Conservation (phyloP, 176 grass and related monocot genomes). For the Thalia dealbata region DNA sequence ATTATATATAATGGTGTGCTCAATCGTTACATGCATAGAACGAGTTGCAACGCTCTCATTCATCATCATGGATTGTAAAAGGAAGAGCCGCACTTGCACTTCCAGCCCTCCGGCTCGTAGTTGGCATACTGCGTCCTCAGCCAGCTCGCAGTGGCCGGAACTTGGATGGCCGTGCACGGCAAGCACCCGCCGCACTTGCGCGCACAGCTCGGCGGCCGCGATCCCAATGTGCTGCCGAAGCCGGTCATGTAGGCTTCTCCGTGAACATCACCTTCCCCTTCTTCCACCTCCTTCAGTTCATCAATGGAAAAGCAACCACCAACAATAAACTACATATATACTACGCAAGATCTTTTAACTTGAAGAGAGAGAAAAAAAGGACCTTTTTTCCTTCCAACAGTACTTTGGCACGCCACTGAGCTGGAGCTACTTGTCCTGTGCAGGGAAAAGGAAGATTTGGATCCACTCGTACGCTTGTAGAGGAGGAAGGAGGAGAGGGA, state of each 20-base stretch:
- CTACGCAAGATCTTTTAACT: background rate
- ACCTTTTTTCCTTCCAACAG: conserved; percentile 2
- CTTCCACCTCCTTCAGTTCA: background rate
- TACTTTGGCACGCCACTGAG: background rate
- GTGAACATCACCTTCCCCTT: background rate
- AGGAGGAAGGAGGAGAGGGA: background rate
- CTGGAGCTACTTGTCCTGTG: background rate
- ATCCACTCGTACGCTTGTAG: background rate
- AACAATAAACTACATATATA: no score
- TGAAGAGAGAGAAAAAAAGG: no score
- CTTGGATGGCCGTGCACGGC: conserved; percentile 42
- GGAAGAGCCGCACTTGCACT: conserved; percentile 51
- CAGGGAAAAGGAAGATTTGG: background rate
- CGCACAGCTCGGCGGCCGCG: conserved; percentile 47
- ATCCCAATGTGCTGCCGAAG: conserved; percentile 27
- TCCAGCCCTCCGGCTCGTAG: conserved; percentile 69
- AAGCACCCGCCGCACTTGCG: conserved; percentile 38
- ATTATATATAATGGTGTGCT: no score
- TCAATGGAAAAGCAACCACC: background rate
- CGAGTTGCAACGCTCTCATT: no score
- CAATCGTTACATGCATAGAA: no score
- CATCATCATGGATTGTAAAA: conserved; percentile 42
- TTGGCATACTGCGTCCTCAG: conserved; percentile 25
- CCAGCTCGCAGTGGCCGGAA: conserved; percentile 17
- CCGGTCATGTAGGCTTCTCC: background rate